These are phyloP conservation scores for Curvularia sp. DNA, from an alignment of 2,329 filamentous ascomycete genomes.

Conservation along the genomic window DNA sequence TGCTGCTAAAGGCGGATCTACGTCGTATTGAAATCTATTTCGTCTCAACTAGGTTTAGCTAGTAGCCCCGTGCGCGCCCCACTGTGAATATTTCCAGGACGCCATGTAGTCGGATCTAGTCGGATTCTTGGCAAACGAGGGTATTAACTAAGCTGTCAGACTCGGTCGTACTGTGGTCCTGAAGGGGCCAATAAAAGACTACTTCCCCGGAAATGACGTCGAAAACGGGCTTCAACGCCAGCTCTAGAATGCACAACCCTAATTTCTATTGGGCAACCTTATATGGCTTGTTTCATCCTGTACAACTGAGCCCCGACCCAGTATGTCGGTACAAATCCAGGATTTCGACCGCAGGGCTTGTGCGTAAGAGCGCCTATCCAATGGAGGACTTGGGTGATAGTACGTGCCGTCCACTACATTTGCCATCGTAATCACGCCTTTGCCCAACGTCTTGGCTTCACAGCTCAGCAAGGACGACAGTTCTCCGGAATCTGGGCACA, in stretches of 20 bases:
- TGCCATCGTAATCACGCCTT: not conserved
- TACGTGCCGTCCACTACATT: not conserved
- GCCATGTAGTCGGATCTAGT: not conserved
- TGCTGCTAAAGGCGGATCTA: no score
- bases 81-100: no score
- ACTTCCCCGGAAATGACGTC: not conserved
- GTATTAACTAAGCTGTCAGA: not conserved
- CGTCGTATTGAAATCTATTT: no score
- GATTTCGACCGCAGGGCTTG: not conserved
- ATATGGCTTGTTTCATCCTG: not conserved
- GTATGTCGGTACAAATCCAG: not conserved
- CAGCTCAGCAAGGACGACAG: not conserved
- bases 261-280: not conserved
- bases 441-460: slow-evolving; percentile 4
- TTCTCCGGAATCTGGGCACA: not conserved
- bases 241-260: no score
- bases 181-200: not conserved
- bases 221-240: not conserved
- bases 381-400: not conserved
- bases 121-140: not conserved
- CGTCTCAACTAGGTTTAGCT: no score
- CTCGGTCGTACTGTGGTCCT: not conserved
- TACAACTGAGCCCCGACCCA: not conserved
- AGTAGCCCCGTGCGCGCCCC: no score
- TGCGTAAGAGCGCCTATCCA: not conserved